Base-by-base conservation (phyloP, 176 grass and related monocot species). In the Oryza coarctata region DNA sequence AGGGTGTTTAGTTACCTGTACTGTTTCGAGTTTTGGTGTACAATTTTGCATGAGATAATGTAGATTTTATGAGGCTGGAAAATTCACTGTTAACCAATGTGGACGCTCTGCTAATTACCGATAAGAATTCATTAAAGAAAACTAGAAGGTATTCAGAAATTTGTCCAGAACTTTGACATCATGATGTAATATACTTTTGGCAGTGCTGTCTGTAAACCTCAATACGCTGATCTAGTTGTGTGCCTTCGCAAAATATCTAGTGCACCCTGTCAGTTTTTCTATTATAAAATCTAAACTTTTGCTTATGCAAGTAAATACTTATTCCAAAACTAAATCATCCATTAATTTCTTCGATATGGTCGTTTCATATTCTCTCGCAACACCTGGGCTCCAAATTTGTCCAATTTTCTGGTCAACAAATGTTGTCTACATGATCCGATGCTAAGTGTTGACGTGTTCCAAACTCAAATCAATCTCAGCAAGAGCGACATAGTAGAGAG, bases 21-120 rank as follows among this genome's bases (percentile, higher is more conserved):
- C 60, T 52, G 22, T 64, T 74, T 67, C 9, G 12, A 23, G 12
- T 73, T 77, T 78, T 72, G 39, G 15, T 23, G 30, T 65, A 23
- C n/a, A 85, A 47, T 72, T 79, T 85, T 85, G 67, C 36, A 39
- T 66, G 76, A 41, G 12, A 58, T 39, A 9, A 39, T 57, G 32
- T 73, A 55, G 23, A 73, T 41, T 41, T 20, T 40, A 22, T 65
- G 68, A 40, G 55, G 15, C 17, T 3, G 14, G 28, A 17, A 79
- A 49, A 12, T 63, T 34, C 15, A 3, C 72, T 74, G 60, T 11
- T 17, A 30, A 39, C 29, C 39, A 10, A 11, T 73, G 7, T 38
- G 9, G 29, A 73, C 82, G 7, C 26, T 71, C 18, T 69, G 44
- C 43, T 3, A 8, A 36, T 20, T 35, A 39, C 23, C 39, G 70